Evolutionary conservation across 352 stramenopile species (phyloP).

Genomic region (Globisporangium nagaii): DNA sequence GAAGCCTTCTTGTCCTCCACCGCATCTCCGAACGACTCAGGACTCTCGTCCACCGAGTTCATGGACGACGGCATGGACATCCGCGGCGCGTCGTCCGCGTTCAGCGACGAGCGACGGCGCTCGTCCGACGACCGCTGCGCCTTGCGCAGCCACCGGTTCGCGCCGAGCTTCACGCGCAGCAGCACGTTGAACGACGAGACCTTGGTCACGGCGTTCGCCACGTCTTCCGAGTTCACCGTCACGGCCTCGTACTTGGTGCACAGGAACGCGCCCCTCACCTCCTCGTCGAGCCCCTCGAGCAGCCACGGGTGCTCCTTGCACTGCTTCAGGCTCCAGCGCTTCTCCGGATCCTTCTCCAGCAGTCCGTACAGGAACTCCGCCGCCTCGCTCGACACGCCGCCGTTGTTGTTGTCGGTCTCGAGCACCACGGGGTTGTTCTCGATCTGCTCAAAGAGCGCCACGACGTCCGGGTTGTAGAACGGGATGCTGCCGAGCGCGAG

Average conservation of each 20-base stretch:
- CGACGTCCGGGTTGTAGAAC: conserved; percentile 79
- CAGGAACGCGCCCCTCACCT: conserved; percentile 36
- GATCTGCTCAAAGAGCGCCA: conserved; percentile 81
- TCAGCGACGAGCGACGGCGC: conserved; percentile 25
- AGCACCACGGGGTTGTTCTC: conserved; percentile 48
- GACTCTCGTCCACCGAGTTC: conserved; percentile 18
- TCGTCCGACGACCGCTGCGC: conserved; percentile 56
- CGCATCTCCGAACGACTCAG: conserved; percentile 8
- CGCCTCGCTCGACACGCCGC: conserved; percentile 28
- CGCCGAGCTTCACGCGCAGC: conserved; percentile 70
- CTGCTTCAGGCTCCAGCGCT: conserved; percentile 61
- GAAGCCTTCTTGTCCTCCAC: conserved; percentile 8
- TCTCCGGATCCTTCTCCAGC: conserved; percentile 67
- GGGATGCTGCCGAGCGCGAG: conserved; percentile 76
- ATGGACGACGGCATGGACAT: conserved; percentile 11
- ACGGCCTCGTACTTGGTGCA: conserved; percentile 46
- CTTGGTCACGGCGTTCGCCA: conserved; percentile 63
- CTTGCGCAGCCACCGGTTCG: conserved; percentile 75
- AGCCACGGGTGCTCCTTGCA: conserved; percentile 74
- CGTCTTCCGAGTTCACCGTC: conserved; percentile 49
- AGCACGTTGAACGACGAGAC: conserved; percentile 72
- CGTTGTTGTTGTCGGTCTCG: conserved; percentile 21
- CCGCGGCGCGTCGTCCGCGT: conserved; percentile 4
- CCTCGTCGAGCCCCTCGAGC: conserved; percentile 38
- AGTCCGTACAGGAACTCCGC: conserved; percentile 48